Evolutionary conservation across 2,329 filamentous ascomycete species (phyloP).

Genomic region (Aspergillus quadricinctus): DNA sequence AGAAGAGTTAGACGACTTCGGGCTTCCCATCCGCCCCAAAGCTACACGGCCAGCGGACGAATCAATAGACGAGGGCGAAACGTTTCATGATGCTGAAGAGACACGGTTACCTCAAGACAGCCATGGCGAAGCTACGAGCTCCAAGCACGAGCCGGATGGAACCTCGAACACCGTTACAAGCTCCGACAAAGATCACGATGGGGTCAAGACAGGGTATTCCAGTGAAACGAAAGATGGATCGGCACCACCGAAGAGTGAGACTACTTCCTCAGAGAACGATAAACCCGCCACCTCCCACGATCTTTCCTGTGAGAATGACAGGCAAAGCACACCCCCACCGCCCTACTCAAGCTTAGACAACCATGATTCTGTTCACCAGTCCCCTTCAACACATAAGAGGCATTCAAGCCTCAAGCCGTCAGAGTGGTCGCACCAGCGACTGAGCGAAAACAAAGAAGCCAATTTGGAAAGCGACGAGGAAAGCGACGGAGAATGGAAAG

Average conservation of each 20-base stretch:
- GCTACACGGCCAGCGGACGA: constrained; percentile 13
- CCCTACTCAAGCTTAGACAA: constrained; percentile 9
- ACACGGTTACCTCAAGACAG: neutral
- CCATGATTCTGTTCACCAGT: constrained; percentile 3
- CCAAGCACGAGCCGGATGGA: neutral
- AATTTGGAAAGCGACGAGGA: constrained; percentile 46
- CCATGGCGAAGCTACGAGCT: neutral
- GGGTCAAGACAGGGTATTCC: neutral
- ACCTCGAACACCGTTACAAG: neutral
- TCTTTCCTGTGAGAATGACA: constrained; percentile 1
- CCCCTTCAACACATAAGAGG: constrained; percentile 18
- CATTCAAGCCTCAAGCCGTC: constrained; percentile 49
- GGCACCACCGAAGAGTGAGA: neutral
- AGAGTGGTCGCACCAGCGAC: constrained; percentile 86
- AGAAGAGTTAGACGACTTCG: constrained; percentile 37
- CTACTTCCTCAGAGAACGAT: constrained; percentile 2
- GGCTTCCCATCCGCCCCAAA: constrained; percentile 30
- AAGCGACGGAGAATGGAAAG: constrained; percentile 77
- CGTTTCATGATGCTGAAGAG: constrained; percentile 20
- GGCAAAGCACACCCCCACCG: constrained; percentile 13
- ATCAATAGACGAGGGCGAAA: constrained; percentile 12
- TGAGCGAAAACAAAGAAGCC: constrained; percentile 49
- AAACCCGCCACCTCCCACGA: neutral
- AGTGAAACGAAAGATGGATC: neutral
- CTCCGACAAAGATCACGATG: neutral